Evolutionary conservation across 257 asterid species (phyloP).

Genomic region (Apocynum venetum): DNA sequence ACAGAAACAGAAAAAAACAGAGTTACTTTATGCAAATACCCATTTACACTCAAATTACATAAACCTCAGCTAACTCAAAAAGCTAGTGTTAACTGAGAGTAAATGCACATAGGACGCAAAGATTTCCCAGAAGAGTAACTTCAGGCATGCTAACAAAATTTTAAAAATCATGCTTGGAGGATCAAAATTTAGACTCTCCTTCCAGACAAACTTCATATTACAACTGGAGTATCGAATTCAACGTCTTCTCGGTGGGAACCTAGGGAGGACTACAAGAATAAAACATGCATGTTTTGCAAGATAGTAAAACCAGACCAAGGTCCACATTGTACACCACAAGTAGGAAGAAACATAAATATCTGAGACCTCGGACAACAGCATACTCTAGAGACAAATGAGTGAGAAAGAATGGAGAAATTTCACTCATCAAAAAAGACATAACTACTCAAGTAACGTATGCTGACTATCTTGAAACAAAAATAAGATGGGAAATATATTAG

Average conservation of each 20-base stretch:
- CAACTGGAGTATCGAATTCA: background rate
- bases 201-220: background rate
- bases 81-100: background rate
- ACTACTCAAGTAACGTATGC: too few relatives aligned
- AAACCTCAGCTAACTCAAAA: background rate
- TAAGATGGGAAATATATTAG: too few relatives aligned
- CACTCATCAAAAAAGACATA: too few relatives aligned
- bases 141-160: background rate
- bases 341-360: background rate
- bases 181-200: background rate
- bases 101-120: background rate
- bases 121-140: background rate
- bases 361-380: background rate
- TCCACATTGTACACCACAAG: background rate
- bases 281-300: constrained; percentile 1
- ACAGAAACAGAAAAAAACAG: background rate
- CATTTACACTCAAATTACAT: background rate
- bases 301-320: background rate
- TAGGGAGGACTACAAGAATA: background rate
- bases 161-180: background rate
- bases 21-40: background rate
- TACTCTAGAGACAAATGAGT: background rate
- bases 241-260: too few relatives aligned
- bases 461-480: too few relatives aligned
- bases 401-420: background rate